phyloP scores from a whole-genome alignment of 2,329 filamentous ascomycete genomes.

The Metarhizium guizhouense region DNA sequence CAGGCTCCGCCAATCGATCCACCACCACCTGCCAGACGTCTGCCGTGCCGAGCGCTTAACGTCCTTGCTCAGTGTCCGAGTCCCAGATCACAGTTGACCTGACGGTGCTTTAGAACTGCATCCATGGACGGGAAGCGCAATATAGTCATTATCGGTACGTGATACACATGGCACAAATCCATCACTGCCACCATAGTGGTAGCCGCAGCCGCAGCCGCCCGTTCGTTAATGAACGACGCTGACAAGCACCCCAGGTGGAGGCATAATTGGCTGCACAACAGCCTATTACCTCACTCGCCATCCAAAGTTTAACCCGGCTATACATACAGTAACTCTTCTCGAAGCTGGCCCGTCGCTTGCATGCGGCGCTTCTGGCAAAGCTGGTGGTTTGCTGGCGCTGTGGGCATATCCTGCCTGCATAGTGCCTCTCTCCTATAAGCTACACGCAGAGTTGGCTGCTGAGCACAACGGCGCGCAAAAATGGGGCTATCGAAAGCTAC shows the following conservation, averaged over 20 bases:
- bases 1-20: neutral
- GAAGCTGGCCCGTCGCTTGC: conserved; percentile 78
- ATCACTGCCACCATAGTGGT: too few species aligned
- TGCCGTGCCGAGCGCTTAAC: neutral
- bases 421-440: conserved; percentile 74
- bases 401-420: conserved; percentile 87
- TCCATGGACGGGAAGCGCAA: conserved; percentile 30
- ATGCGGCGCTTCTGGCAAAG: conserved; percentile 89
- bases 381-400: conserved; percentile 77
- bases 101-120: neutral
- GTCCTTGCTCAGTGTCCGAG: neutral
- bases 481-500: conserved; percentile 81
- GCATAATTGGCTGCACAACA: conserved; percentile 85
- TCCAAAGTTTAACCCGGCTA: conserved; percentile 63
- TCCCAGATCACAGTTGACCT: neutral
- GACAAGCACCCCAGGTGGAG: conserved; percentile 53
- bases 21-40: neutral
- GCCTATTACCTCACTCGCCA: conserved; percentile 89
- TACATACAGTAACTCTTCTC: conserved; percentile 74
- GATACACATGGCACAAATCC: neutral
- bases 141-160: conserved; percentile 41
- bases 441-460: conserved; percentile 77
- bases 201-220: conserved; percentile 1
- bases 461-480: conserved; percentile 68
- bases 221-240: neutral